A percentile compares a stretch with the other conserved stretches of the same genome.
Evolutionary conservation across 345 rosid genomes (phyloP).

Genomic region (Eutrema heterophyllum): DNA sequence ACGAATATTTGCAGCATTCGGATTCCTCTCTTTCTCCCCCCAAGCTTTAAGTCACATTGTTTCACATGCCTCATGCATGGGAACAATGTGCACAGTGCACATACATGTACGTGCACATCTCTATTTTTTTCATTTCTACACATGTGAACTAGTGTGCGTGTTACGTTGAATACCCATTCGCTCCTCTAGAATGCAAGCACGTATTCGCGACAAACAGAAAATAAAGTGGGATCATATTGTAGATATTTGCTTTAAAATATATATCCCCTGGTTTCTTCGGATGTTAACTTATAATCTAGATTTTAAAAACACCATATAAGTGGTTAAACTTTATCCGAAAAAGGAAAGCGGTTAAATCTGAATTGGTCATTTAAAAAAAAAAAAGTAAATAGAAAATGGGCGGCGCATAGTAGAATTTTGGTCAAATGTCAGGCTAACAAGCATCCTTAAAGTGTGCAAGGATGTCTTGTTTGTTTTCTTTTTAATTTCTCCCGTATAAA

Average conservation of each 20-base stretch:
- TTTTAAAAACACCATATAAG: neutral
- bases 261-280: neutral
- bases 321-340: slow-evolving; percentile 3
- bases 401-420: slow-evolving; percentile 18
- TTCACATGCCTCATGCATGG: slow-evolving; percentile 32
- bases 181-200: neutral
- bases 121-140: neutral
- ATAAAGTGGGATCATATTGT: neutral
- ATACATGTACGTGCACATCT: slow-evolving; percentile 13
- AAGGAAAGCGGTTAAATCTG: slow-evolving; percentile 18
- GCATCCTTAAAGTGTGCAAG: slow-evolving; percentile 16
- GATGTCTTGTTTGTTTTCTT: neutral
- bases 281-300: neutral
- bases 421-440: slow-evolving; percentile 17
- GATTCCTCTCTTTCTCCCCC: slow-evolving; percentile 19
- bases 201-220: neutral
- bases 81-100: neutral
- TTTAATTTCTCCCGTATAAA: neutral
- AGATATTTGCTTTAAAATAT: neutral
- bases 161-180: neutral
- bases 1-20: neutral
- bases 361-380: neutral
- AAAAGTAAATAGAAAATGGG: slow-evolving; percentile 3
- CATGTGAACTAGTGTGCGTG: neutral
- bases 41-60: slow-evolving; percentile 24